Conservation (phyloP, 495 filamentous ascomycete genomes). For the Talaromyces adpressus region DNA sequence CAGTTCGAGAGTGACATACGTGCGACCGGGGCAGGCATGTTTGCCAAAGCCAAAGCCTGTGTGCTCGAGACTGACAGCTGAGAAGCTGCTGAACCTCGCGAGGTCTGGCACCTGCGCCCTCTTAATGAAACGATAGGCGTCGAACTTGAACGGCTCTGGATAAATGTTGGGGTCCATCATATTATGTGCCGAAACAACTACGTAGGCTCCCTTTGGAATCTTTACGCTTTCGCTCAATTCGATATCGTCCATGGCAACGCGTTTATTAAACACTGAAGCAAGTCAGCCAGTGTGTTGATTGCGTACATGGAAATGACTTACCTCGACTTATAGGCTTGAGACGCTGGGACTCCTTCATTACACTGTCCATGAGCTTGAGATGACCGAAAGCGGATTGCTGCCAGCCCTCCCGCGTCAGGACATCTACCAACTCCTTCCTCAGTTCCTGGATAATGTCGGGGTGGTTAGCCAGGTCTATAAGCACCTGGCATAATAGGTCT, state of each 20-base stretch:
- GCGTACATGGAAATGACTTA: conserved; percentile 15
- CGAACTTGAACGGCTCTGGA: conserved; percentile 33
- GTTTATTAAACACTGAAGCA: neutral
- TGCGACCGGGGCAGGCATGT: conserved; percentile 49
- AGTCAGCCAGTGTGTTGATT: neutral
- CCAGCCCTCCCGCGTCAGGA: conserved; percentile 30
- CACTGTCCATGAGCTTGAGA: conserved; percentile 42
- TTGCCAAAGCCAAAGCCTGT: conserved; percentile 40
- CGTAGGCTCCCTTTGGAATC: conserved; percentile 23
- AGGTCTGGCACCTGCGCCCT: conserved; percentile 33
- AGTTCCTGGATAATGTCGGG: conserved; percentile 18
- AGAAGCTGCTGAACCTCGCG: conserved; percentile 35
- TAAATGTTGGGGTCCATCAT: conserved; percentile 36
- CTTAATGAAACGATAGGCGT: conserved; percentile 40
- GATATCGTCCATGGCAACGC: conserved; percentile 23
- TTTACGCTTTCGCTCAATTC: conserved; percentile 23
- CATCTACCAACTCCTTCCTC: conserved; percentile 30
- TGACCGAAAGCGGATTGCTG: conserved; percentile 42
- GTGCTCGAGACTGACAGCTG: conserved; percentile 33
- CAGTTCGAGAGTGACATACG: conserved; percentile 43
- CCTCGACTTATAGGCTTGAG: conserved; percentile 24
- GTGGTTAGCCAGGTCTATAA: neutral
- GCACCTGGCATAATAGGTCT: neutral
- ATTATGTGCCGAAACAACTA: conserved; percentile 28
- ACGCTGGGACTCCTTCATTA: conserved; percentile 32